Evolutionary conservation across 2,329 filamentous ascomycete genomes (phyloP).

Genomic region (Seiridium cupressi): DNA sequence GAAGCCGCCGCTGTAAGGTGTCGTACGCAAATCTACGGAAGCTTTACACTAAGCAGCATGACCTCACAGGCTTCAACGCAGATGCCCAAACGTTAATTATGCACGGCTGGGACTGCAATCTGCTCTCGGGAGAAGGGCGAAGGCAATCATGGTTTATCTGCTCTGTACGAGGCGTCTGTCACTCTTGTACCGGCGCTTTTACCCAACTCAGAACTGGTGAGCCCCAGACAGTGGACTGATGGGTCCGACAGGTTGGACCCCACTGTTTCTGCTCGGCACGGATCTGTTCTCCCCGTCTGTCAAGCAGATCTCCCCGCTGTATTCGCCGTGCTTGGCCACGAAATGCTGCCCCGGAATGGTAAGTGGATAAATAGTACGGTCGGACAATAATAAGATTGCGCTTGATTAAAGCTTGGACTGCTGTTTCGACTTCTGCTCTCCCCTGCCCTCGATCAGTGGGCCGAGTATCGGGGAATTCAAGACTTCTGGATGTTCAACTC

Average conservation of each 20-base stretch:
- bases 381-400: background rate
- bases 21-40: background rate
- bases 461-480: too few species aligned
- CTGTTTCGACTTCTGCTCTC: background rate
- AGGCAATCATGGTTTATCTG: background rate
- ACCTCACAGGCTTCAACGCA: background rate
- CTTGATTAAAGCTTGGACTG: background rate
- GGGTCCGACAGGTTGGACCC: background rate
- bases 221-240: background rate
- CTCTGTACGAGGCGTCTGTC: background rate
- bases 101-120: too few species aligned
- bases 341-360: background rate
- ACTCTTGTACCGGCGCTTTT: background rate
- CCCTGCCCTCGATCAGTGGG: too few species aligned
- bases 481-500: too few species aligned
- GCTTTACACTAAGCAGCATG: background rate
- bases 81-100: too few species aligned
- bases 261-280: background rate
- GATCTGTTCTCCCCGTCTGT: background rate
- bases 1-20: background rate
- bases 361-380: constrained; percentile 1
- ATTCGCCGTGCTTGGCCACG: background rate
- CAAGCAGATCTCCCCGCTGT: background rate
- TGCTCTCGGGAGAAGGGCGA: too few species aligned
- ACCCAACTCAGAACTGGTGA: background rate